Base-by-base conservation (phyloP, 208 protist genomes). In the Crithidia acanthocephali region DNA sequence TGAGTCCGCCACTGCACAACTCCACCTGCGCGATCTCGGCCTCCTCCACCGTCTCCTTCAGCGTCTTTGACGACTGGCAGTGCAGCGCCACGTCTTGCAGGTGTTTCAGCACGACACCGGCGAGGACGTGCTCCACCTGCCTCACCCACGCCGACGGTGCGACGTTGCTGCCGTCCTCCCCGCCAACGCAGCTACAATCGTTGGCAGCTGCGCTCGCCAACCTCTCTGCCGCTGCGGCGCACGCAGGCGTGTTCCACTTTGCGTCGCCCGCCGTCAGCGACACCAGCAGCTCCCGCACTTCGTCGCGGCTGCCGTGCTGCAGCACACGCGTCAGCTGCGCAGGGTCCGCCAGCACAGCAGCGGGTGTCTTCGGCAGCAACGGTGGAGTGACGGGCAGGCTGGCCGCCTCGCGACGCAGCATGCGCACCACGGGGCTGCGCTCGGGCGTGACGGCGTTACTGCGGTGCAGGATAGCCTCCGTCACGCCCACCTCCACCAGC, bases 401-500 rank as follows among this genome's bases (percentile, higher is more conserved):
- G 15, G 30, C 61, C 10, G 56, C 70, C 45, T 60, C 69, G 50
- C 58, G 51, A 15, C 66, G 47, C 61, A 72, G 25, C 63, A 75
- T 60, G 35, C 71, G 61, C 40, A 76, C 65, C 8, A 81, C 68
- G 4, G 76, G 76, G 25, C 72, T 77, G n/a, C 72, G 68, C 68
- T 65, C 62, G 9, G 67, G 42, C 0, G 40, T 68, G 15, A 15
- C 51, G 6, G 71, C 10, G 13, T 42, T 44, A 27, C 64, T 56
- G 55, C 68, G 68, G 16, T 44, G 68, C 44, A 75, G 30, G 11
- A 86, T 73, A 20, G 76, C 76, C 30, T 91, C 78, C 10, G 79
- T 70, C 0, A 94, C 65, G 28, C 86, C 92, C 11, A 81, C 82
- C 10, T 94, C 86, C 2, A 83, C 68, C 20, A 94, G 72, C 2